Conservation (phyloP, 805 yeast species). For the Starmerella ratchasimensis region DNA sequence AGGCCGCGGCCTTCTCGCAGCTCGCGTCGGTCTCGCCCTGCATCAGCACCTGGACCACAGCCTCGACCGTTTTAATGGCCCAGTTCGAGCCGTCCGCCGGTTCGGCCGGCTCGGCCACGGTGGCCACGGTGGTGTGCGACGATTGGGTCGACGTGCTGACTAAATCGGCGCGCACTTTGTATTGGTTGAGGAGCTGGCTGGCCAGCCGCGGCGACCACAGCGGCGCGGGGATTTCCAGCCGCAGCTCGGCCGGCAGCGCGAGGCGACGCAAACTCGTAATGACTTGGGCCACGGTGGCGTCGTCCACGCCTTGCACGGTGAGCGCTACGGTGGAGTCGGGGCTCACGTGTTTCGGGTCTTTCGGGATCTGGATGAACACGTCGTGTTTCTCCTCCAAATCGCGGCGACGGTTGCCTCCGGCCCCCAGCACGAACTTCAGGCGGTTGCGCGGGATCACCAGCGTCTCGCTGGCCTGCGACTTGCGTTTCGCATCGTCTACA, state of each 20-base stretch:
- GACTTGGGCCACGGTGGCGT: constrained; percentile 44
- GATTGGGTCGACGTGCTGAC: neutral
- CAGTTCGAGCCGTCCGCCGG: neutral
- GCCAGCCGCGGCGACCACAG: constrained; percentile 21
- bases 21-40: constrained; percentile 38
- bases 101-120: neutral
- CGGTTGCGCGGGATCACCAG: constrained; percentile 52
- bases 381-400: constrained; percentile 54
- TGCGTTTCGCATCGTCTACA: constrained; percentile 37
- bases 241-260: constrained; percentile 46
- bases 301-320: constrained; percentile 55
- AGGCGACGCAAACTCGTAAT: constrained; percentile 38
- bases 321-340: constrained; percentile 52
- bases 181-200: constrained; percentile 1
- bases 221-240: constrained; percentile 44
- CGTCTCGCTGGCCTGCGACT: constrained; percentile 17
- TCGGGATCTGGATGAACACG: constrained; percentile 56
- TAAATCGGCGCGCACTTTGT: constrained; percentile 1
- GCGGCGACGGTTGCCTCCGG: constrained; percentile 63
- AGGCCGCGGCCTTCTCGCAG: constrained; percentile 39
- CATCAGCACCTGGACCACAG: constrained; percentile 22
- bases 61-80: neutral
- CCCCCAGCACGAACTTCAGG: constrained; percentile 67
- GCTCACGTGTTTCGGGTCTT: constrained; percentile 31
- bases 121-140: neutral